A percentile compares a stretch with the other conserved stretches of the same genome.
Conservation (phyloP, 768 basidiomycete species). For the Mycena leptocephala region DNA sequence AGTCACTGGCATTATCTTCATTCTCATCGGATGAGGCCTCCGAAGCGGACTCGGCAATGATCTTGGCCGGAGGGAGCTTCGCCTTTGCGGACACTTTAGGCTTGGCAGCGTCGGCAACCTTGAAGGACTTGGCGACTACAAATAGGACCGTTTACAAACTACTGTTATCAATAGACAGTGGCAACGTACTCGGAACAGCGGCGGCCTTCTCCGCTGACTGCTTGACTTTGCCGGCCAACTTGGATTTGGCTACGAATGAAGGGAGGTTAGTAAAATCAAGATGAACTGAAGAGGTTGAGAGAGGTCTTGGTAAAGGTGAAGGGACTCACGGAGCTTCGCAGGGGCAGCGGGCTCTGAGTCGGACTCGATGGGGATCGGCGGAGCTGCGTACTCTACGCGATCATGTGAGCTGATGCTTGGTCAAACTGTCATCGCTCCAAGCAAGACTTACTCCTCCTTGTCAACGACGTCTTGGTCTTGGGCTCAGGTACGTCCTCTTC, state of each 20-base stretch:
- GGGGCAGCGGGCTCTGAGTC: not conserved
- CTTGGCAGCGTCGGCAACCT: not conserved
- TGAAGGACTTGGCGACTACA: no score
- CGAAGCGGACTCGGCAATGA: not conserved
- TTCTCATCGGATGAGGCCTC: not conserved
- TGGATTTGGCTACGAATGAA: not conserved
- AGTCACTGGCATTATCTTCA: not conserved
- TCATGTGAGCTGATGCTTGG: not conserved
- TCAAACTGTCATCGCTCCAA: no score
- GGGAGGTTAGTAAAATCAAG: no score
- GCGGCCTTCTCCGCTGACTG: not conserved
- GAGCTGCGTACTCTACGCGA: not conserved
- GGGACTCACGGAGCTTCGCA: not conserved
- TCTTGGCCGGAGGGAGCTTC: not conserved
- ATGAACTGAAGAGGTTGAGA: not conserved
- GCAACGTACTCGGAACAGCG: not conserved
- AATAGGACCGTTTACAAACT: not conserved
- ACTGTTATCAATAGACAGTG: not conserved
- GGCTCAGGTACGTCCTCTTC: not conserved
- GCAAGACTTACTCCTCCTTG: slow-evolving; percentile 2
- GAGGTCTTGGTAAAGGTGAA: not conserved
- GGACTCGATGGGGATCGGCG: no score
- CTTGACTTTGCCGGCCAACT: not conserved
- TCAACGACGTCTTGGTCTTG: not conserved
- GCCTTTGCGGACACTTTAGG: not conserved